Conservation (phyloP, 495 filamentous ascomycete species). For the Hypoxylon intermedium region DNA sequence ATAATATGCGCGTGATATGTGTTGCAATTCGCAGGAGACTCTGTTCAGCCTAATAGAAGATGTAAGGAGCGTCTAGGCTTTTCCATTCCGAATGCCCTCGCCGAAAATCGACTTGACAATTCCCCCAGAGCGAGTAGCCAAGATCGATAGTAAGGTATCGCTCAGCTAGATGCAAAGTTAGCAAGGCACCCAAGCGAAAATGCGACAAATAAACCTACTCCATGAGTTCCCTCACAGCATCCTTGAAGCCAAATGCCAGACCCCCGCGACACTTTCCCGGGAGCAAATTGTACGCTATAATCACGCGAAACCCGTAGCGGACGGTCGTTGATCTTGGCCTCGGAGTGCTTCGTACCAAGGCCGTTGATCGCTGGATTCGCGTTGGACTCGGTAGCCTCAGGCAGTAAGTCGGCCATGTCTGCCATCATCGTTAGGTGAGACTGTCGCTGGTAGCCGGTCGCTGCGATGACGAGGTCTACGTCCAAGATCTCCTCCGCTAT, state of each 20-base stretch:
- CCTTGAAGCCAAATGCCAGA: conserved; percentile 94
- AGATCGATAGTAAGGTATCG: conserved; percentile 79
- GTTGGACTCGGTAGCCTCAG: conserved; percentile 44
- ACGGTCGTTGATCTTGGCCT: conserved; percentile 31
- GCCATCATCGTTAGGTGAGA: conserved; percentile 80
- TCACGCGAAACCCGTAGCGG: conserved; percentile 60
- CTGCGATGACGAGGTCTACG: conserved; percentile 81
- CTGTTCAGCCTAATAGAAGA: too few relatives aligned
- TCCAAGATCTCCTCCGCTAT: conserved; percentile 65
- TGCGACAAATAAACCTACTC: conserved; percentile 61
- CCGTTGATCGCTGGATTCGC: conserved; percentile 31
- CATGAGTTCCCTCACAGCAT: conserved; percentile 91
- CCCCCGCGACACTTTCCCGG: conserved; percentile 67
- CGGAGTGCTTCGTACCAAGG: conserved; percentile 40
- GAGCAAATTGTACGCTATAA: conserved; percentile 75
- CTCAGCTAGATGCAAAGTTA: conserved; percentile 59
- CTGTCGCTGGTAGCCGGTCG: conserved; percentile 84
- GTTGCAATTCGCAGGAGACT: too few relatives aligned
- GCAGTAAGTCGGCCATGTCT: conserved; percentile 67
- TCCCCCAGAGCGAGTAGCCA: conserved; percentile 77
- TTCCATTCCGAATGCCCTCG: neutral
- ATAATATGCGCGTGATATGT: too few relatives aligned
- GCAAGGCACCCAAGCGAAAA: neutral
- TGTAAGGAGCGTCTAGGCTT: conserved; percentile 1
- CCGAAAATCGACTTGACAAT: conserved; percentile 80